phyloP scores from a whole-genome alignment of 2,329 filamentous ascomycete species.

The Fusarium graminum region DNA sequence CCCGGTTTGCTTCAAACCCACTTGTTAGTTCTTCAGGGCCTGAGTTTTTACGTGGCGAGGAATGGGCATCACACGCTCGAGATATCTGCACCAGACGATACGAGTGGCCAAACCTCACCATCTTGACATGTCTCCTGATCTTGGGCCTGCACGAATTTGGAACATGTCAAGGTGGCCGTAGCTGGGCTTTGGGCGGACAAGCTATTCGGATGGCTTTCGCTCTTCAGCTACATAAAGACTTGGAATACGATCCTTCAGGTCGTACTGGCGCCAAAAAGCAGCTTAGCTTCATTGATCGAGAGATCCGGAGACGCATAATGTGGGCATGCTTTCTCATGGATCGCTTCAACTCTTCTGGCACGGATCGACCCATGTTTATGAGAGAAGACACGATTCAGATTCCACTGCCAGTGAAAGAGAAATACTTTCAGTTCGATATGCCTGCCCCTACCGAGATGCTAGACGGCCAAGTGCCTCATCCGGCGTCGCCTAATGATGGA shows the following conservation, averaged over 20 bases:
- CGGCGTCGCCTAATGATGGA: conserved; percentile 72
- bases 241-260: conserved; percentile 83
- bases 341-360: conserved; percentile 95
- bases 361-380: conserved; percentile 90
- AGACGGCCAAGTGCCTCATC: conserved; percentile 75
- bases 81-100: conserved; percentile 89
- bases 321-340: conserved; percentile 99
- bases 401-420: conserved; percentile 90
- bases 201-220: conserved; percentile 98
- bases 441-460: conserved; percentile 88
- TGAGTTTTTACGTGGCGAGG: conserved; percentile 85
- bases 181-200: conserved; percentile 95
- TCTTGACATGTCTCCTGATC: conserved; percentile 89
- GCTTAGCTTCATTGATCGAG: conserved; percentile 90
- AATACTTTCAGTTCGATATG: conserved; percentile 90
- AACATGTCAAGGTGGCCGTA: conserved; percentile 94
- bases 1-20: conserved; percentile 91
- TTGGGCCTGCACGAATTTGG: conserved; percentile 95
- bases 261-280: conserved; percentile 71
- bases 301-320: conserved; percentile 94
- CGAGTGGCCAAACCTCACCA: conserved; percentile 96
- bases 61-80: conserved; percentile 89
- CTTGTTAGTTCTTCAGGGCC: conserved; percentile 80
- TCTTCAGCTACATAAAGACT: conserved; percentile 90
- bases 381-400: conserved; percentile 90